Evolutionary conservation across 306 rosid species (phyloP), one percentile per base, ranked within the genome.

Genomic region (Quercus bicolor): DNA sequence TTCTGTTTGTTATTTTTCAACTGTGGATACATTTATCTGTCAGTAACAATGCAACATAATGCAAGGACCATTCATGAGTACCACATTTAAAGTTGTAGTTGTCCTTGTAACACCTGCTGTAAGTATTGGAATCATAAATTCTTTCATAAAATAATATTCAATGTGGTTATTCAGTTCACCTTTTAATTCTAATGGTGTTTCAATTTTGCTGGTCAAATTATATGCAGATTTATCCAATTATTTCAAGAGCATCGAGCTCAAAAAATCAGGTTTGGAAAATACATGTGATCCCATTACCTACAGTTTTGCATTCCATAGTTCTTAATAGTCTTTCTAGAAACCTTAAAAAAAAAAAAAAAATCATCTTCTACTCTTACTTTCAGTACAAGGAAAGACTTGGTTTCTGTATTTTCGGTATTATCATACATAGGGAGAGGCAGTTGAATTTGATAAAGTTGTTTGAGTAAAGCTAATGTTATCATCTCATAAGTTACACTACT

Each of bases 21-120:
- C 29, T 24, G n/a, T 70, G 23, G 31, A 20, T 14, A 4, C 43
- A 26, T 56, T 82, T 56, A n/a, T 66, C 26, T 10, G 78, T 45
- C 20, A 74, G 34, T 79, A 76, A 77, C 57, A 71, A 65, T 14
- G 73, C 16, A 66, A 60, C n/a, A 31, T 68, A 72, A 68, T 77
- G 84, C 88, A 92, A 92, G 97, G 90, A 18, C 90, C 98, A 51
- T 93, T 84, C 77, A 76, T 93, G 21, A 85, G 91, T 82, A 88
- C 94, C 57, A 89, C 96, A 53, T 87, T 93, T 81, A 89, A 91
- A 61, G 77, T 85, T 53, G 65, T 93, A 73, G 90, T 83, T 74
- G 83, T 91, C 70, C 96, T 93, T 53, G 93, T 89, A 81, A 93
- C 79, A 79, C 98, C 98, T 59, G 56, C 91, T 2, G 98, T 93